Percentiles rank a stretch among this genome's conserved stretches.
phyloP scores from a whole-genome alignment of 2,329 filamentous ascomycete species.

The Aspergillus japonicus region DNA sequence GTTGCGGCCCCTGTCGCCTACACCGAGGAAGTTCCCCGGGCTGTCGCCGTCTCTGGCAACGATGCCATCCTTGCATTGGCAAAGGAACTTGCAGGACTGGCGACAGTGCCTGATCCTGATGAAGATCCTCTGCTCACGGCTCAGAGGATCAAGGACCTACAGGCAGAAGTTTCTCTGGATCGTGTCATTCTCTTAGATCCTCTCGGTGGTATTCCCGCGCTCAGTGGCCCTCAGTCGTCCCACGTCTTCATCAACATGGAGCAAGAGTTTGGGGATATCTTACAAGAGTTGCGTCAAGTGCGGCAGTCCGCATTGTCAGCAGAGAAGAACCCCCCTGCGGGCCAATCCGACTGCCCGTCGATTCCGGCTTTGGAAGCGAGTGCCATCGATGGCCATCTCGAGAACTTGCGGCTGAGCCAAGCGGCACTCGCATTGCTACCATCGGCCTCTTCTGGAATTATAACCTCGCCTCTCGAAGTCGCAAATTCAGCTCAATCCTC shows the following conservation, averaged over 20 bases:
- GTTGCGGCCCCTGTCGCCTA: constrained; percentile 68
- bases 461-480: constrained; percentile 83
- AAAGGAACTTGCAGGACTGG: constrained; percentile 69
- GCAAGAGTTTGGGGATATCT: constrained; percentile 76
- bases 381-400: constrained; percentile 52
- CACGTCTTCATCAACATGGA: constrained; percentile 92
- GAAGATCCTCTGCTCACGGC: constrained; percentile 45
- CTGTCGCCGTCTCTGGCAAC: constrained; percentile 53
- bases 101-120: constrained; percentile 45
- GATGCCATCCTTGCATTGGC: constrained; percentile 76
- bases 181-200: constrained; percentile 86
- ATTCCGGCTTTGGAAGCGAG: constrained; percentile 14
- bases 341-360: constrained; percentile 9
- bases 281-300: constrained; percentile 55
- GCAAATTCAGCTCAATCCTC: constrained; percentile 56
- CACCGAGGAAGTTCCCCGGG: constrained; percentile 49
- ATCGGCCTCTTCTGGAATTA: constrained; percentile 78
- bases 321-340: constrained; percentile 14
- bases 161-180: constrained; percentile 66
- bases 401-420: constrained; percentile 72
- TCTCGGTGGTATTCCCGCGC: constrained; percentile 76
- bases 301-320: constrained; percentile 18
- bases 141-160: constrained; percentile 41
- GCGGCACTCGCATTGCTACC: constrained; percentile 73
- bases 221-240: constrained; percentile 57